Base-by-base conservation (phyloP, 331 rosid species). In the Pyrus hybrid region DNA sequence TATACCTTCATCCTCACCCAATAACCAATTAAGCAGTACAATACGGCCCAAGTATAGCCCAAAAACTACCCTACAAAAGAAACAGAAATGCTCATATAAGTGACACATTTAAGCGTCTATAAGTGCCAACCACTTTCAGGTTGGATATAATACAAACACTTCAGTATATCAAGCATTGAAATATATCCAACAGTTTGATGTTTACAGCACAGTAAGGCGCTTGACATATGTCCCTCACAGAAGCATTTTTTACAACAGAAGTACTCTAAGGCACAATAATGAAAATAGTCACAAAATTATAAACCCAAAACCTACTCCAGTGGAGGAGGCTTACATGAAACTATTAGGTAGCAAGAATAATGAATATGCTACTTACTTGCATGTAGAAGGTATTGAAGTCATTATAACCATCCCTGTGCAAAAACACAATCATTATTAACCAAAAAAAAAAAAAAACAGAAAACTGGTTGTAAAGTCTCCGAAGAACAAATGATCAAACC, bases 371-470 rank as follows among this genome's bases (percentile, higher is more conserved):
- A 85, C 99, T 90, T 87, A 94, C 99, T 92, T 94, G 99, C 93
- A 94, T 85, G 81, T 94, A 94, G 90, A 90, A 94, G 56, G 97
- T 90, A 82, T 94, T 94, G 86, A 94, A 94, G 88, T 94, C 99
- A 67, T 94, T 94, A 78, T 94, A 94, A 32, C 96, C 97, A 80
- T 94, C 97, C 91, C 99, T 94, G 87, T 84, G 83, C 65, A 86
- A 81, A 5, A 76, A 72, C 71, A 71, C 65, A 3, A 29, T 63
- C 57, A 51, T 61, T 66, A 75, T 67, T 60, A 58, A 70, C 68
- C 33, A 29, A 21, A 64, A 71, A 10, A 26, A 26, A 37, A 13
- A 56, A 14, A 72, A 41, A 17, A 51, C n/a, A n/a, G n/a, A n/a
- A n/a, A 63, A 47, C 18, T 29, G 2, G 35, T 7, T 37, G 35